Evolutionary conservation across 371 early-diverging fungal genomes (phyloP).

Genomic region (Syncephalastrum racemosum): DNA sequence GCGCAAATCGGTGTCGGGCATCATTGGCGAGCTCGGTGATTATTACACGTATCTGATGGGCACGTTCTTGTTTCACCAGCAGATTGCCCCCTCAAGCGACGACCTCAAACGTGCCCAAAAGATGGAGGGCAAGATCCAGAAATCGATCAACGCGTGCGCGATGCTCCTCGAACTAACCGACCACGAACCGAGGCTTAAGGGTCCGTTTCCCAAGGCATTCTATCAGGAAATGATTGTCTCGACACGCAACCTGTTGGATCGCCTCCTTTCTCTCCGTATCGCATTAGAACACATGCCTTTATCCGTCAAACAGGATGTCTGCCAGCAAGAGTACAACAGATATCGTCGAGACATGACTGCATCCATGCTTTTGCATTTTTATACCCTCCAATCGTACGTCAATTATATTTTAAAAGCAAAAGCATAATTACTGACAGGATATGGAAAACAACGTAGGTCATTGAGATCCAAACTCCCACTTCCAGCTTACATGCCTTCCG

Average conservation of each 20-base stretch:
- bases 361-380: slow-evolving; percentile 44
- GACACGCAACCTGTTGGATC: slow-evolving; percentile 54
- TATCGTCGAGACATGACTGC: slow-evolving; percentile 56
- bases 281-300: slow-evolving; percentile 51
- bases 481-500: slow-evolving; percentile 60
- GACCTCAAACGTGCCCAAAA: slow-evolving; percentile 38
- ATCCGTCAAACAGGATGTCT: slow-evolving; percentile 41
- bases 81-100: slow-evolving; percentile 17
- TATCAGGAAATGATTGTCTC: slow-evolving; percentile 57
- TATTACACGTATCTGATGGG: slow-evolving; percentile 47
- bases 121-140: slow-evolving; percentile 40
- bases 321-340: slow-evolving; percentile 34
- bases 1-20: slow-evolving; percentile 45
- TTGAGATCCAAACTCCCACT: slow-evolving; percentile 54
- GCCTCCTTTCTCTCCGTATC: slow-evolving; percentile 53
- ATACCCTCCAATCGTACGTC: slow-evolving; percentile 41
- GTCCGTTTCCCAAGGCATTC: slow-evolving; percentile 56
- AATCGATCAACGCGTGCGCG: slow-evolving; percentile 36
- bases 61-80: slow-evolving; percentile 36
- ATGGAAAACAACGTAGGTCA: slow-evolving; percentile 17
- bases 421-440: background rate
- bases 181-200: slow-evolving; percentile 60
- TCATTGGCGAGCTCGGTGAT: slow-evolving; percentile 43
- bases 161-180: slow-evolving; percentile 54
- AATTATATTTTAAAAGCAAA: background rate